A percentile compares a stretch with the other conserved stretches of the same genome.
phyloP scores from a whole-genome alignment of 164 flowering plant genomes.

The Vitis rotundifolia region DNA sequence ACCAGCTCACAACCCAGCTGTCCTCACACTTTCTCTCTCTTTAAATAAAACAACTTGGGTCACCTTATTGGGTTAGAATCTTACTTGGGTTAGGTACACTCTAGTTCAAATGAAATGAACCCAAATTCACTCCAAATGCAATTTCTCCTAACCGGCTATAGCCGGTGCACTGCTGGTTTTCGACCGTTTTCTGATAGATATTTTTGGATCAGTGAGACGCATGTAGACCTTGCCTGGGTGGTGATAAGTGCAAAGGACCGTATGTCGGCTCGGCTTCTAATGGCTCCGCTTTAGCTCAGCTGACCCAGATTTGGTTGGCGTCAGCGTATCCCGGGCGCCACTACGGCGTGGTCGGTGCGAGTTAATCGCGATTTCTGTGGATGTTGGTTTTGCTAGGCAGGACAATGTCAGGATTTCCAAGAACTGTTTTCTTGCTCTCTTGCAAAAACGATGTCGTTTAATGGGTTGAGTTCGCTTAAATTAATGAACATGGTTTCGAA shows the following conservation, averaged over 20 bases:
- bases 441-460: no score
- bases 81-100: slow-evolving; percentile 54
- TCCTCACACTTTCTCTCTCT: slow-evolving; percentile 32
- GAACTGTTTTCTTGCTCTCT: neutral
- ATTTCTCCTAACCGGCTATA: slow-evolving; percentile 29
- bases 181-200: slow-evolving; percentile 14
- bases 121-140: slow-evolving; percentile 59
- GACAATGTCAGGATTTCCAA: neutral
- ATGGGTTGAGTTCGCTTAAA: no score
- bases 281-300: slow-evolving; percentile 22
- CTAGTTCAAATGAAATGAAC: slow-evolving; percentile 50
- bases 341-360: slow-evolving; percentile 31
- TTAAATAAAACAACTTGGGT: slow-evolving; percentile 66
- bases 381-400: neutral
- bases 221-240: neutral
- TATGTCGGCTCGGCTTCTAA: slow-evolving; percentile 10
- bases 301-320: slow-evolving; percentile 30
- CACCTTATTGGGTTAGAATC: slow-evolving; percentile 41
- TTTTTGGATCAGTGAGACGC: neutral
- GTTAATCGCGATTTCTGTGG: slow-evolving; percentile 8
- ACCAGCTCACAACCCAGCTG: slow-evolving; percentile 37
- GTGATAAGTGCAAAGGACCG: neutral
- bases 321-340: slow-evolving; percentile 37
- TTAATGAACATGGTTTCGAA: no score
- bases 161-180: slow-evolving; percentile 22